Base-by-base conservation (phyloP, 164 flowering plant species). In the Chloranthus sessilifolius region DNA sequence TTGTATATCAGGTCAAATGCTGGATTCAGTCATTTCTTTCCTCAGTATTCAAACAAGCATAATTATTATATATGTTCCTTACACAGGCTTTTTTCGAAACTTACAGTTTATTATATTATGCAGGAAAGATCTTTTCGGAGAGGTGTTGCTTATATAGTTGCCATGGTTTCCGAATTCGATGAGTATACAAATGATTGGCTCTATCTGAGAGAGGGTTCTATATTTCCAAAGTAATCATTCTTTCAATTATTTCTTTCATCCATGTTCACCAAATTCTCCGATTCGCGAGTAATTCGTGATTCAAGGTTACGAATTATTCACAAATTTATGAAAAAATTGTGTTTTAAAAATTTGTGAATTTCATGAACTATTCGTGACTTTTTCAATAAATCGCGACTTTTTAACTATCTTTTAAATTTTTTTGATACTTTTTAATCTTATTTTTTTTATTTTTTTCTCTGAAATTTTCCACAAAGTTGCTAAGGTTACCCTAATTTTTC, bases 111-210 rank as follows among this genome's bases (percentile, higher is more conserved):
- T 10, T 12, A 23, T 22, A 35, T 50, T 35, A 27, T 63, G 53
- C 72, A 86, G 97, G 97, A 90, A 60, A 75, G 83, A 62, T 90
- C 95, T 17, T 86, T 90, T 33, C 48, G 67, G 27, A 75, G 79
- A 76, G 95, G 95, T 42, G 56, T 75, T 40, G 85, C 96, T 26
- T 91, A 81, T 65, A 77, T 81, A 47, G 66, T 91, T 66, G 95
- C 96, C 17, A 81, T 85, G 92, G 85, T 91, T 60, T 89, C 89
- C 3, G 96, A 85, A 63, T 91, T 91, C 53, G 98, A 91, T 35
- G 95, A 91, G 77, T 87, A 85, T 72, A 87, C 98, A 12, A 91
- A 91, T 65, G 98, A 91, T 56, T 83, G 78, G 81, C 92, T 91
- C 28, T 87, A 87, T 66, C 83, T 91, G 36, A 77, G 92, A 24